phyloP scores from a whole-genome alignment of 2,329 filamentous ascomycete genomes.

The Fusarium neocosmosporiellum region DNA sequence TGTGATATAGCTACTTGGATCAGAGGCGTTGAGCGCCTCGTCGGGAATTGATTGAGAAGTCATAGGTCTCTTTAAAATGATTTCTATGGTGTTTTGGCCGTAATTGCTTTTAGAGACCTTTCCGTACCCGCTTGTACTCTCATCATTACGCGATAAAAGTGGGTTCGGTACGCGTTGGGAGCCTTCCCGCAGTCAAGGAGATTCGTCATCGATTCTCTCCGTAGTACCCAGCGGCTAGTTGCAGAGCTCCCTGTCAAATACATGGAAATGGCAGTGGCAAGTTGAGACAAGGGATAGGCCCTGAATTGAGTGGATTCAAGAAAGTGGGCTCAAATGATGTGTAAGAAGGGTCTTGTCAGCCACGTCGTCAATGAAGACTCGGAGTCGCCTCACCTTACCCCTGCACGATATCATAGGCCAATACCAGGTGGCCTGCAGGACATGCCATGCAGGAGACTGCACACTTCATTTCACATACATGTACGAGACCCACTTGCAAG shows the following conservation, averaged over 20 bases:
- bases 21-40: no score
- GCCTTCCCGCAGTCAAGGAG: no score
- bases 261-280: neutral
- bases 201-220: neutral
- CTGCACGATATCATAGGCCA: neutral
- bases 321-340: neutral
- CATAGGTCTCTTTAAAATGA: no score
- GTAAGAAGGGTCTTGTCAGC: neutral
- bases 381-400: neutral
- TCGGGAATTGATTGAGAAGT: no score
- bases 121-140: no score
- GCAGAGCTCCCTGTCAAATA: neutral
- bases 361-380: conserved; percentile 26
- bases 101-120: no score
- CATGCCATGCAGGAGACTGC: neutral
- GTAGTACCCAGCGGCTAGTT: neutral
- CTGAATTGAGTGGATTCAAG: neutral
- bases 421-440: neutral
- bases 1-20: no score
- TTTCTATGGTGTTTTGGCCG: no score
- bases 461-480: conserved; percentile 9
- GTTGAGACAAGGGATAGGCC: neutral
- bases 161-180: no score
- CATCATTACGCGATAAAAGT: no score
- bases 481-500: neutral